Base-by-base conservation (phyloP, 75 land plant species). In the Azolla pinnata region DNA sequence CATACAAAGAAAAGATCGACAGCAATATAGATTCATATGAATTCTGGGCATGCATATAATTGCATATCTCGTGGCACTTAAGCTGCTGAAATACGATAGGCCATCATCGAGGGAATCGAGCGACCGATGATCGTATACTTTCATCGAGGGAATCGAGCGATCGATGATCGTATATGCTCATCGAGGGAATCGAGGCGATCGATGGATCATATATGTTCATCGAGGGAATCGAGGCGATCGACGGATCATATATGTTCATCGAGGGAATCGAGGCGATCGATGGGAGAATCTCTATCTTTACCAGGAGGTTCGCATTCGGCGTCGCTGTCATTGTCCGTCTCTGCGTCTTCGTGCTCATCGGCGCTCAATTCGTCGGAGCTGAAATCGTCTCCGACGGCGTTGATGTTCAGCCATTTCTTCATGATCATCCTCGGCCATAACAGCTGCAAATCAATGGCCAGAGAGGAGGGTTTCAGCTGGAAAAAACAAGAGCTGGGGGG, bases 401-500 rank as follows among this genome's bases (percentile, higher is more conserved):
- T 71, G 30, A 89, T 75, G 60, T 82, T 82, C 2, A 89, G 60
- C 96, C 96, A 89, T 67, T 89, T 89, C 70, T 73, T 83, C 82
- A 89, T 80, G 66, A 89, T 78, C 54, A 80, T 75, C 24, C 86
- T 74, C 19, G 96, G 86, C 96, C 89, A 82, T 52, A 85, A 83
- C 14, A 82, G 49, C 95, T 84, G 85, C 75, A 50, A 44, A 33
- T n/a, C n/a, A n/a, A n/a, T n/a, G n/a, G n/a, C n/a, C n/a, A n/a
- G n/a, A n/a, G n/a, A n/a, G n/a, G n/a, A n/a, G n/a, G n/a, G n/a
- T n/a, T n/a, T n/a, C n/a, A n/a, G n/a, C n/a, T n/a, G n/a, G n/a
- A n/a, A n/a, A n/a, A n/a, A n/a, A n/a, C n/a, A n/a, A n/a, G n/a
- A n/a, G n/a, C n/a, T n/a, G n/a, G n/a, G n/a, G n/a, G n/a, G n/a